Evolutionary conservation across 2,329 filamentous ascomycete genomes (phyloP).

Genomic region (Dendryphion nanum): DNA sequence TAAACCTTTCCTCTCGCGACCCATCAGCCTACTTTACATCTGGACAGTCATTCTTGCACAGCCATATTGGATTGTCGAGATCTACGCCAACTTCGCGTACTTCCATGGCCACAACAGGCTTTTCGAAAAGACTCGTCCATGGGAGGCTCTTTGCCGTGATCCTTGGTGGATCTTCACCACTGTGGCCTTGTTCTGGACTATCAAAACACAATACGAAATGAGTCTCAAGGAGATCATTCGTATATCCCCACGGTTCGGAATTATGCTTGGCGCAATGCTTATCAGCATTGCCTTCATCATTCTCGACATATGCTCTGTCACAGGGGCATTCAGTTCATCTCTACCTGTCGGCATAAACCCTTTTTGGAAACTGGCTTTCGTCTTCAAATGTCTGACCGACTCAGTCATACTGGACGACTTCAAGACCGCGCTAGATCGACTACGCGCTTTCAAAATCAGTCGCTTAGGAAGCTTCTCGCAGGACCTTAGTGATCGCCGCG

Average conservation of each 20-base stretch:
- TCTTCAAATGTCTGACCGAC: constrained; percentile 68
- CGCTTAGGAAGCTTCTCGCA: constrained; percentile 37
- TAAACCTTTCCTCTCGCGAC: constrained; percentile 56
- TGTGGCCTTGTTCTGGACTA: constrained; percentile 60
- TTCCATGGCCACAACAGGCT: constrained; percentile 57
- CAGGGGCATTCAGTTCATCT: constrained; percentile 43
- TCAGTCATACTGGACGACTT: constrained; percentile 68
- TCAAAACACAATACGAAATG: constrained; percentile 62
- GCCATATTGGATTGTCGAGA: constrained; percentile 65
- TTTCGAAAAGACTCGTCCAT: constrained; percentile 56
- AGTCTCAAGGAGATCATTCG: constrained; percentile 56
- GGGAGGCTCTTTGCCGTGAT: constrained; percentile 62
- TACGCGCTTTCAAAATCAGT: constrained; percentile 46
- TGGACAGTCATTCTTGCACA: constrained; percentile 58
- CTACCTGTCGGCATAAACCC: constrained; percentile 60
- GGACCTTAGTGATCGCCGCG: constrained; percentile 34
- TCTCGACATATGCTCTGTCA: constrained; percentile 61
- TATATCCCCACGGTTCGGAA: constrained; percentile 63
- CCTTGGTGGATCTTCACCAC: constrained; percentile 69
- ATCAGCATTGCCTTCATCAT: constrained; percentile 61
- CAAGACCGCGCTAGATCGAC: constrained; percentile 56
- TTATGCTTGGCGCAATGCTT: constrained; percentile 61
- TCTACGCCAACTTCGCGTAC: constrained; percentile 64
- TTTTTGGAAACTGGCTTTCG: constrained; percentile 63
- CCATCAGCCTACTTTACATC: constrained; percentile 57